Evolutionary conservation across 2,329 filamentous ascomycete genomes (phyloP).

Genomic region (Scedosporium apiospermum): DNA sequence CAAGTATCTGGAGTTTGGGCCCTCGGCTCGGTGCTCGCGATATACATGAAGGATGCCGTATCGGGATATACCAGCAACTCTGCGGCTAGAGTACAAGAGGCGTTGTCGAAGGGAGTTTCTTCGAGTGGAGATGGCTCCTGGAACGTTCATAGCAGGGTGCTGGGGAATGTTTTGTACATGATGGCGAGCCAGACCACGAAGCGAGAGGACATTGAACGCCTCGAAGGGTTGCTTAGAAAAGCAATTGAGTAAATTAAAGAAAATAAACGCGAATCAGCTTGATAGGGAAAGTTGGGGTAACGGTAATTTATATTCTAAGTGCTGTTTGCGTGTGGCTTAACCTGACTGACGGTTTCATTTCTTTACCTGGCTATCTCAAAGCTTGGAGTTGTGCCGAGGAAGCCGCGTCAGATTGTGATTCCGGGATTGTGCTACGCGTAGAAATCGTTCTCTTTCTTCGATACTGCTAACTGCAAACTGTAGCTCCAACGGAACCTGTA

Average conservation of each 20-base stretch:
- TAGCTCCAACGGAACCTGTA: too few species aligned
- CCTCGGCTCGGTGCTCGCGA: slow-evolving; percentile 64
- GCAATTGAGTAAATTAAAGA: not conserved
- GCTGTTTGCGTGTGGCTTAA: too few species aligned
- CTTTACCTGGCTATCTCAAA: too few species aligned
- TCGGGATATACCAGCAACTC: slow-evolving; percentile 38
- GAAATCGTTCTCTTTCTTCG: too few species aligned
- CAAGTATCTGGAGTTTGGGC: slow-evolving; percentile 60
- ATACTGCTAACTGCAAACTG: too few species aligned
- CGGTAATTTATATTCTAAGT: too few species aligned
- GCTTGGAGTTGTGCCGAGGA: too few species aligned
- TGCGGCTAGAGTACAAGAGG: slow-evolving; percentile 30
- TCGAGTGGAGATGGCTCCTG: slow-evolving; percentile 18
- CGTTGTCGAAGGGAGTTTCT: slow-evolving; percentile 13
- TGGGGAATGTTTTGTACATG: slow-evolving; percentile 50
- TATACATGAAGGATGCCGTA: slow-evolving; percentile 37
- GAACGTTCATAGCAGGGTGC: slow-evolving; percentile 43
- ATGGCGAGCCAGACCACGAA: slow-evolving; percentile 43
- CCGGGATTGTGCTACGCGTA: too few species aligned
- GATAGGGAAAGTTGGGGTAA: too few species aligned
- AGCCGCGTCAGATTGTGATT: too few species aligned
- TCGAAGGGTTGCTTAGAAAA: not conserved
- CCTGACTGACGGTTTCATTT: too few species aligned
- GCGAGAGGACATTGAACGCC: slow-evolving; percentile 12
- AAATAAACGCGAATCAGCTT: not conserved